Conservation (phyloP, 202 grass and related monocot species). For the Setaria viridis region DNA sequence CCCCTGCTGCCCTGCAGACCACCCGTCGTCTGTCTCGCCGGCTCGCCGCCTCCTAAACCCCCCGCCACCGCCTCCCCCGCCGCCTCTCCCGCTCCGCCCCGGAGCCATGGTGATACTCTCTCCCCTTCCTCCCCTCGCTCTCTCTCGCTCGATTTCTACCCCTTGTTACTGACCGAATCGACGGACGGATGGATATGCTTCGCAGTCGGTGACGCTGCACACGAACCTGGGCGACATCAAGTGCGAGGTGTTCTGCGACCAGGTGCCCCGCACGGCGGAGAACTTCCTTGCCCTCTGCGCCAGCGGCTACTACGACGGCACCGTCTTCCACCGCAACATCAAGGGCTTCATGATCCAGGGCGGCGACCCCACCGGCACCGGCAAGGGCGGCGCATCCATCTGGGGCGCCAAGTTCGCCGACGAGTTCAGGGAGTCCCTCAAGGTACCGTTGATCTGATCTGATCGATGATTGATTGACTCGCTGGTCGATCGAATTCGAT, state of each 20-base stretch:
- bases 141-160: not conserved
- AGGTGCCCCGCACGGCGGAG: constrained; percentile 80
- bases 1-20: not conserved
- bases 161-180: not conserved
- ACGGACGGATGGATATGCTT: not conserved
- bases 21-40: not conserved
- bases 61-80: not conserved
- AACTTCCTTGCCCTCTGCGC: constrained; percentile 94
- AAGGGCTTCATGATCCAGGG: constrained; percentile 99
- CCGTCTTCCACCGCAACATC: constrained; percentile 93
- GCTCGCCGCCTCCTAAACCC: constrained; percentile 23
- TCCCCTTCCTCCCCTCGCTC: not conserved
- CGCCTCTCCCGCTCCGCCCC: not conserved
- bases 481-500: no score
- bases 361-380: constrained; percentile 86
- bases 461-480: no score
- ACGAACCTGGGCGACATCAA: constrained; percentile 99
- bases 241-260: constrained; percentile 95
- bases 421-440: constrained; percentile 87
- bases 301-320: constrained; percentile 95
- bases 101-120: constrained; percentile 48
- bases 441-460: constrained; percentile 44
- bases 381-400: constrained; percentile 89
- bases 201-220: constrained; percentile 93
- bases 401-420: constrained; percentile 93